A percentile compares a stretch with the other conserved stretches of the same genome.
These are phyloP conservation scores for Pisolithus marmoratus DNA, from an alignment of 768 basidiomycete species.

Conservation along the genomic window DNA sequence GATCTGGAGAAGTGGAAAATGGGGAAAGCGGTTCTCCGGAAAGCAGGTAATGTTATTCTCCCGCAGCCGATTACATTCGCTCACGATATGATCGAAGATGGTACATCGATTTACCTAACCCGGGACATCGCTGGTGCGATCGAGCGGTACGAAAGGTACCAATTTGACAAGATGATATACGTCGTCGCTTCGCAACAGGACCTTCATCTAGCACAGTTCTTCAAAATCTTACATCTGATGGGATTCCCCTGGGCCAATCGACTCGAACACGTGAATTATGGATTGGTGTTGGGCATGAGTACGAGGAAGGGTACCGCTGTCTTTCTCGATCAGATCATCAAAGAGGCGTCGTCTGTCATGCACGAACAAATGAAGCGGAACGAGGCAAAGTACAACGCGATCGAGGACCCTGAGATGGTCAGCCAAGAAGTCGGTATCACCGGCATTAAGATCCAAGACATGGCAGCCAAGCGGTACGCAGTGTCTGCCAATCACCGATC, in stretches of 20 bases:
- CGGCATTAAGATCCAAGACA: constrained; percentile 96
- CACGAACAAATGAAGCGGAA: constrained; percentile 96
- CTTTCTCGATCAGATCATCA: constrained; percentile 89
- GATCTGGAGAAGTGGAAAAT: constrained; percentile 89
- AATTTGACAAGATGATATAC: constrained; percentile 91
- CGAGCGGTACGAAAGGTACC: constrained; percentile 88
- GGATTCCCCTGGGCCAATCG: constrained; percentile 78
- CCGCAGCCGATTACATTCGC: background rate
- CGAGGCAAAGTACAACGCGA: constrained; percentile 82
- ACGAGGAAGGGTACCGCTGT: constrained; percentile 91
- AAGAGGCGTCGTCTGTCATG: constrained; percentile 85
- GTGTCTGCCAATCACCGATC: background rate
- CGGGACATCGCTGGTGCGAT: constrained; percentile 94
- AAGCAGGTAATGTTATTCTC: constrained; percentile 51
- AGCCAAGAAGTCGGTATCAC: constrained; percentile 86
- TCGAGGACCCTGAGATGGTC: constrained; percentile 81
- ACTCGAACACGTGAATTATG: constrained; percentile 87
- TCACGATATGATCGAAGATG: constrained; percentile 47
- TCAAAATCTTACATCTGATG: constrained; percentile 91
- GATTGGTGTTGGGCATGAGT: constrained; percentile 92
- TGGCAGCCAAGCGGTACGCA: constrained; percentile 83
- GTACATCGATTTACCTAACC: constrained; percentile 89
- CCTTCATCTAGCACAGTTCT: constrained; percentile 84
- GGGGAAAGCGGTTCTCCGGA: constrained; percentile 84
- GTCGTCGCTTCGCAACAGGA: constrained; percentile 87